Conservation (phyloP, 805 yeast genomes). For the Ogataea paradorogensis region DNA sequence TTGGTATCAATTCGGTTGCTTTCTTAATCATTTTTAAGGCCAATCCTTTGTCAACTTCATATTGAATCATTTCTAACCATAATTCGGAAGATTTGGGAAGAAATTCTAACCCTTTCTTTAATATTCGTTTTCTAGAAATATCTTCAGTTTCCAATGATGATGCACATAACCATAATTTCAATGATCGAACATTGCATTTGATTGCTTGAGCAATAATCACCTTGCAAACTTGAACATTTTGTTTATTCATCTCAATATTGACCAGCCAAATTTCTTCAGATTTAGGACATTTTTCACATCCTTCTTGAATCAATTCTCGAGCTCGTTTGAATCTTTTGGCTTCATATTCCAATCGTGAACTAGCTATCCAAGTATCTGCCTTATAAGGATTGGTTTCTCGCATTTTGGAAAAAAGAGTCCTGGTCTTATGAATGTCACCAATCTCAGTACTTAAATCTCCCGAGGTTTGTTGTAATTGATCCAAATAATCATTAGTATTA, state of each 20-base stretch:
- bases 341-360: constrained; percentile 73
- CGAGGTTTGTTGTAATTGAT: constrained; percentile 34
- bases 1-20: constrained; percentile 69
- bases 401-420: constrained; percentile 62
- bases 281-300: constrained; percentile 64
- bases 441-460: constrained; percentile 30
- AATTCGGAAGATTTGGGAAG: constrained; percentile 54
- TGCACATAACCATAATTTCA: constrained; percentile 72
- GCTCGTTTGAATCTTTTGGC: constrained; percentile 59
- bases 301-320: constrained; percentile 60
- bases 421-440: constrained; percentile 58
- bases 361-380: constrained; percentile 81
- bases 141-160: constrained; percentile 59
- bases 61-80: constrained; percentile 67
- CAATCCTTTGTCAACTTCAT: constrained; percentile 53
- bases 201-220: constrained; percentile 66
- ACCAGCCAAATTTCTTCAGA: constrained; percentile 83
- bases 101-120: constrained; percentile 69
- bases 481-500: constrained; percentile 41
- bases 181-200: constrained; percentile 50
- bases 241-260: constrained; percentile 58
- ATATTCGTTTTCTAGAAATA: constrained; percentile 49
- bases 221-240: constrained; percentile 45
- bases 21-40: constrained; percentile 53
- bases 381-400: constrained; percentile 70